These are phyloP conservation scores for Nicotiana otophora DNA, from an alignment of 257 asterid species.

Conservation along the genomic window DNA sequence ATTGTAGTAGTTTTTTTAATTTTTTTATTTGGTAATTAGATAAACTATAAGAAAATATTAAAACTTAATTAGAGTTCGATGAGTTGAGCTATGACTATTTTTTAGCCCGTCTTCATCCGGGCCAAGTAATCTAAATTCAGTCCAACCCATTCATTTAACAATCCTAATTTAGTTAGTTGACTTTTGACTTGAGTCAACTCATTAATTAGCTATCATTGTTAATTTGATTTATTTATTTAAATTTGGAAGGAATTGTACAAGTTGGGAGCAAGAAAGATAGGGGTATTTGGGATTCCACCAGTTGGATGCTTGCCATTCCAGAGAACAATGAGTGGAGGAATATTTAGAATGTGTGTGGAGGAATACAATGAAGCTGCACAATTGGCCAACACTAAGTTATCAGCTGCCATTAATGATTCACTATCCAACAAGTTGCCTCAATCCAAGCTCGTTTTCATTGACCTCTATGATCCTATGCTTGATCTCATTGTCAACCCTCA, in stretches of 20 bases:
- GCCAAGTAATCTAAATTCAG: no score
- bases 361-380: conserved; percentile 34
- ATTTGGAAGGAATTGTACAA: conserved; percentile 45
- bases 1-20: no score
- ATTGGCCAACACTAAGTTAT: conserved; percentile 40
- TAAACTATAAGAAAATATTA: no score
- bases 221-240: not conserved
- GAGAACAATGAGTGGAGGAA: conserved; percentile 64
- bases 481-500: conserved; percentile 45
- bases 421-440: conserved; percentile 27
- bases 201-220: not conserved
- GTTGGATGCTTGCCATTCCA: conserved; percentile 70
- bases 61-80: no score
- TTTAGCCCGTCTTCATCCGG: no score
- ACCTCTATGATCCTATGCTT: conserved; percentile 42
- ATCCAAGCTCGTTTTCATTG: conserved; percentile 36
- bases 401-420: conserved; percentile 26
- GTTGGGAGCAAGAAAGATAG: conserved; percentile 55
- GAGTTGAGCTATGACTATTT: no score
- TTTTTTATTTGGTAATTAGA: no score
- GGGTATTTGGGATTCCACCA: conserved; percentile 58
- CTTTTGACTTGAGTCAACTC: not conserved
- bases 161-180: no score
- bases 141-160: no score
- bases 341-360: conserved; percentile 35